phyloP scores from a whole-genome alignment of 768 basidiomycete genomes.

The Tremella fuciformis region DNA sequence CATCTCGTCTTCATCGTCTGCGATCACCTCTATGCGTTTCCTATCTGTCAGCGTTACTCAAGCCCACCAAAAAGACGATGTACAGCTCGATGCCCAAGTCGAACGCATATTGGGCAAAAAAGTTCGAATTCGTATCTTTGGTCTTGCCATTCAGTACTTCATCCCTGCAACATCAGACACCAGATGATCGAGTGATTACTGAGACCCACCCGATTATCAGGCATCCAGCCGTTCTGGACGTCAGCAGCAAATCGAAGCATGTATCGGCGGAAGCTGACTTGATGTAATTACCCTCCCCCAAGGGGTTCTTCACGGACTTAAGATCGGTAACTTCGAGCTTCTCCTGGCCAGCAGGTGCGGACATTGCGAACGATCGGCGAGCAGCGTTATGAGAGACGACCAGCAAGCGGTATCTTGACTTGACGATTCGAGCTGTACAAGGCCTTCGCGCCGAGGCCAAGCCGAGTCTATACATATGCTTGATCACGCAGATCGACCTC shows the following conservation, averaged over 20 bases:
- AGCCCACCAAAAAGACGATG: slow-evolving; percentile 7
- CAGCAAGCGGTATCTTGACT: too few relatives aligned
- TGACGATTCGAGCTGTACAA: too few relatives aligned
- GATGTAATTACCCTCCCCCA: slow-evolving; percentile 70
- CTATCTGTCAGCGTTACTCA: slow-evolving; percentile 51
- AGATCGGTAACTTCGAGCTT: slow-evolving; percentile 34
- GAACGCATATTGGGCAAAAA: slow-evolving; percentile 83
- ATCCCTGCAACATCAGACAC: slow-evolving; percentile 58
- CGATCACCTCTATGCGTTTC: slow-evolving; percentile 83
- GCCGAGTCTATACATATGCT: too few relatives aligned
- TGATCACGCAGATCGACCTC: too few relatives aligned
- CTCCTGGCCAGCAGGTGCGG: slow-evolving; percentile 4
- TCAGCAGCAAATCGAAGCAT: slow-evolving; percentile 10
- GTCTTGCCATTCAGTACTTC: slow-evolving; percentile 93
- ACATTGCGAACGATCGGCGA: slow-evolving; percentile 7
- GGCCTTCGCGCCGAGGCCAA: too few relatives aligned
- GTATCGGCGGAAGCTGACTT: slow-evolving; percentile 41
- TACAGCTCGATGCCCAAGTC: slow-evolving; percentile 61
- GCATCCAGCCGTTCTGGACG: slow-evolving; percentile 45
- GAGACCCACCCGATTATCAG: slow-evolving; percentile 51
- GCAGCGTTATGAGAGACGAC: background rate
- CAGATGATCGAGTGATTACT: background rate
- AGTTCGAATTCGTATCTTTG: slow-evolving; percentile 54
- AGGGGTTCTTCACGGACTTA: slow-evolving; percentile 56
- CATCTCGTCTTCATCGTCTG: slow-evolving; percentile 90